Percentiles rank a stretch among this genome's conserved stretches.
phyloP scores from a whole-genome alignment of 116 monocot genomes.

The Papilionanthe hybrid region DNA sequence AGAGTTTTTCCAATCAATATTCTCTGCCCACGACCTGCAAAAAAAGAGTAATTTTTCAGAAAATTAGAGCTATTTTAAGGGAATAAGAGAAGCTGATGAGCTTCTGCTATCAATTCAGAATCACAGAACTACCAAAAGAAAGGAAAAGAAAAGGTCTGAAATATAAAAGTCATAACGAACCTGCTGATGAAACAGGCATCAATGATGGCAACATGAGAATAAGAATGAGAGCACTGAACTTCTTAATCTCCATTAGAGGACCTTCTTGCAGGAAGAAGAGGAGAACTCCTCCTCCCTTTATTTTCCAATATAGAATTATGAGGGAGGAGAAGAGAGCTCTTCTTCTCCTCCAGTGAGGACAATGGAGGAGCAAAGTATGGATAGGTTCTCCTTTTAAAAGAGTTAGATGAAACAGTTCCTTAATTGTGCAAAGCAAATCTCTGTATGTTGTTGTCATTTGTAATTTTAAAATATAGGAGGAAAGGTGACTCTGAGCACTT shows the following conservation, averaged over 20 bases:
- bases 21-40: not conserved
- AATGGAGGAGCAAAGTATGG: not conserved
- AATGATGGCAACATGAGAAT: not conserved
- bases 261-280: not conserved
- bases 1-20: not conserved
- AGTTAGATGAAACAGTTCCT: not conserved
- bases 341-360: not conserved
- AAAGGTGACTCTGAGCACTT: slow-evolving; percentile 1
- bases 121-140: not conserved
- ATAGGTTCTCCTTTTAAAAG: too few relatives aligned
- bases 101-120: not conserved
- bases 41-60: too few relatives aligned
- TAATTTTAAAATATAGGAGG: not conserved
- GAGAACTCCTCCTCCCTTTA: too few relatives aligned
- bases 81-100: too few relatives aligned
- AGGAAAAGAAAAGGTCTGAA: not conserved
- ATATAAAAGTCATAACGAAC: not conserved
- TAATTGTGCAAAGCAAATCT: not conserved
- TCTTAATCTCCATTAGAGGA: not conserved
- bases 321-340: not conserved
- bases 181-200: not conserved
- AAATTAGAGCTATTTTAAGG: too few relatives aligned
- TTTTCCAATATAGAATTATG: too few relatives aligned
- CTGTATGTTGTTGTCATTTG: not conserved
- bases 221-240: not conserved